Evolutionary conservation across 208 protist species (phyloP).

Genomic region (Acanthamoeba lenticulata): DNA sequence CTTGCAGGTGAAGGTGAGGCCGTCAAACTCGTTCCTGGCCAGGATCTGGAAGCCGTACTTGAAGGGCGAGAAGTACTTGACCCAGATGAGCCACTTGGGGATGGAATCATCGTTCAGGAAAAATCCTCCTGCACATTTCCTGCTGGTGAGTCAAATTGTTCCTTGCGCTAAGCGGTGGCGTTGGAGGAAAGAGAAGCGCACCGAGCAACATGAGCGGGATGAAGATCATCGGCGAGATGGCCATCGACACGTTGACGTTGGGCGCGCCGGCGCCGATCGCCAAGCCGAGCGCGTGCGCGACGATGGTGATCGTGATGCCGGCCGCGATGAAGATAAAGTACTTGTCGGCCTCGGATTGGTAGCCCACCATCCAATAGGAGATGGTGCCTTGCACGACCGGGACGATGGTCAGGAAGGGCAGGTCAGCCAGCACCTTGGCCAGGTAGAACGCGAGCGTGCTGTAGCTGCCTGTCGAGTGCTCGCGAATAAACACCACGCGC

Average conservation of each 20-base stretch:
- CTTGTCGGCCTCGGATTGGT: neutral
- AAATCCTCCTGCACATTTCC: no score
- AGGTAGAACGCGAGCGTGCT: conserved; percentile 35
- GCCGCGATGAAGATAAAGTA: conserved; percentile 54
- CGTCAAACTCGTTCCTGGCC: conserved; percentile 40
- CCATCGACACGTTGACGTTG: conserved; percentile 23
- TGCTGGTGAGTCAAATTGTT: no score
- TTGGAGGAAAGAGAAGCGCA: no score
- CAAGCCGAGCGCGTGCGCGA: conserved; percentile 23
- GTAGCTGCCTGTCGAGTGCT: conserved; percentile 38
- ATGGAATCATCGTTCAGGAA: neutral
- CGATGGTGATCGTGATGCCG: neutral
- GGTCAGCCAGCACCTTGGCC: neutral
- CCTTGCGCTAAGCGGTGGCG: no score
- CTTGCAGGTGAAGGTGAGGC: conserved; percentile 30
- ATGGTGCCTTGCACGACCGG: conserved; percentile 29
- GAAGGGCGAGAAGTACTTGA: conserved; percentile 57
- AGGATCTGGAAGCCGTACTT: conserved; percentile 22
- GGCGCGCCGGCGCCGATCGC: conserved; percentile 7
- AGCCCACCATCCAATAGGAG: conserved; percentile 56
- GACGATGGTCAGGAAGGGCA: neutral
- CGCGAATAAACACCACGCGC: conserved; percentile 33
- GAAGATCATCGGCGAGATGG: neutral
- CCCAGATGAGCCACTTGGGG: conserved; percentile 2
- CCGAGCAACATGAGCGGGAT: conserved; percentile 46